Conservation (phyloP, 179 eudicot genomes). For the Silene vulgaris region DNA sequence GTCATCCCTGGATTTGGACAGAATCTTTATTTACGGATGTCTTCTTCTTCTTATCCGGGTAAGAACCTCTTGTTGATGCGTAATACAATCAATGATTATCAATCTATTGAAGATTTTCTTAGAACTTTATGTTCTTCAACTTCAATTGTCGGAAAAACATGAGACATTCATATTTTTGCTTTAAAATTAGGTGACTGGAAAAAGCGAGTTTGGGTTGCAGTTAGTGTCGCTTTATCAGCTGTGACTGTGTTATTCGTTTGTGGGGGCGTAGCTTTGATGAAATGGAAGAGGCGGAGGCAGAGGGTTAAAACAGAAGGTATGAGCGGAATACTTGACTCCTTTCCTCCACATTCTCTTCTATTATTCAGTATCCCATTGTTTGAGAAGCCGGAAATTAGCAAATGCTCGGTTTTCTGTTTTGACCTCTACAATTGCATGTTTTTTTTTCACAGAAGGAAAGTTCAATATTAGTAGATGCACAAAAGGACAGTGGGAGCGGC, state of each 20-base stretch:
- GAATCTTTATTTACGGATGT: slow-evolving; percentile 11
- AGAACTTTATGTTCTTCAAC: too few relatives aligned
- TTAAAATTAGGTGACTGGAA: not conserved
- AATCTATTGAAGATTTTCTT: too few relatives aligned
- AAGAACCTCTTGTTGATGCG: not conserved
- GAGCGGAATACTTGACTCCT: not conserved
- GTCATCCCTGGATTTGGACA: slow-evolving; percentile 16
- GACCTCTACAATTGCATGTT: too few relatives aligned
- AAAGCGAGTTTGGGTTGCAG: slow-evolving; percentile 19
- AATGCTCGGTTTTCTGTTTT: too few relatives aligned
- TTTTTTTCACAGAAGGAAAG: not conserved
- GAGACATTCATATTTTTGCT: not conserved
- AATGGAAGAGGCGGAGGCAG: not conserved
- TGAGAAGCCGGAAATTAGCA: not conserved
- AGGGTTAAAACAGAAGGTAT: not conserved
- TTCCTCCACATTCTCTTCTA: not conserved
- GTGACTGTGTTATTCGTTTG: not conserved
- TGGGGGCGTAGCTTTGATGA: not conserved
- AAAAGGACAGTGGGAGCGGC: slow-evolving; percentile 18
- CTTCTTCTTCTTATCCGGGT: slow-evolving; percentile 16
- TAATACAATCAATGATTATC: too few relatives aligned
- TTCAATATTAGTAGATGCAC: not conserved
- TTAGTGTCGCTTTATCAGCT: not conserved
- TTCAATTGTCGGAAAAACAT: too few relatives aligned
- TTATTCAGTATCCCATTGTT: not conserved